Evolutionary conservation across 2,329 filamentous ascomycete genomes (phyloP), one percentile per base, ranked within the genome.

Genomic region (Pleurostoma richardsiae): DNA sequence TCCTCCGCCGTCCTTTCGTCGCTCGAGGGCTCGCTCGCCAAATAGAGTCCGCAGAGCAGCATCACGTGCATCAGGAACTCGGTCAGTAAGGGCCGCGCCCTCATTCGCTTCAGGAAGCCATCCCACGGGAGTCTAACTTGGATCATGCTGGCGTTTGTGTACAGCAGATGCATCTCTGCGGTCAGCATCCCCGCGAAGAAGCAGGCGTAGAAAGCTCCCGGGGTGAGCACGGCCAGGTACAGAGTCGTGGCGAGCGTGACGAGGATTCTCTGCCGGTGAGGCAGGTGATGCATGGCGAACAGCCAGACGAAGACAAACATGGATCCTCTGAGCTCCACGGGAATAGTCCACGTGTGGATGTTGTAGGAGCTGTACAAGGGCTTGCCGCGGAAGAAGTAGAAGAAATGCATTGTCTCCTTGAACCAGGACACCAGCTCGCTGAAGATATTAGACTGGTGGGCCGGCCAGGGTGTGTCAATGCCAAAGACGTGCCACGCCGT

Each of bases 131-230:
- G 42, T 10, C 26, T 39, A 10, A 48, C 43, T 28, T 39, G 30
- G n/a, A 30, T 39, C 5, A 31, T 27, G 29, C 38, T 42, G 43
- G 4, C 10, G 6, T 5, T 28, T 19, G 19, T 19, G 29, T 27
- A 5, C 5, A 42, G 19, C 30, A 48, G 39, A 8, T 48, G 41
- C 6, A 48, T 27, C 42, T 48, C 46, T 4, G 42, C 46, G 8
- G 46, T 42, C 38, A 45, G 39, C 46, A 48, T 48, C 7, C 46
- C 46, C 10, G 46, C 46, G 29, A 48, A 48, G 42, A 48, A 48
- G n/a, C 38, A 31, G 26, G 42, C 46, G 30, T 44, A 44, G 31
- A 31, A 41, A 26, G 46, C 46, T 26, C 42, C 46, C 5, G 29
- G 10, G 5, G 43, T 11, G 26, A 30, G 38, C 8, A 48, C 6